Evolutionary conservation across 768 basidiomycete genomes (phyloP).

Genomic region (Suillus occidentalis): DNA sequence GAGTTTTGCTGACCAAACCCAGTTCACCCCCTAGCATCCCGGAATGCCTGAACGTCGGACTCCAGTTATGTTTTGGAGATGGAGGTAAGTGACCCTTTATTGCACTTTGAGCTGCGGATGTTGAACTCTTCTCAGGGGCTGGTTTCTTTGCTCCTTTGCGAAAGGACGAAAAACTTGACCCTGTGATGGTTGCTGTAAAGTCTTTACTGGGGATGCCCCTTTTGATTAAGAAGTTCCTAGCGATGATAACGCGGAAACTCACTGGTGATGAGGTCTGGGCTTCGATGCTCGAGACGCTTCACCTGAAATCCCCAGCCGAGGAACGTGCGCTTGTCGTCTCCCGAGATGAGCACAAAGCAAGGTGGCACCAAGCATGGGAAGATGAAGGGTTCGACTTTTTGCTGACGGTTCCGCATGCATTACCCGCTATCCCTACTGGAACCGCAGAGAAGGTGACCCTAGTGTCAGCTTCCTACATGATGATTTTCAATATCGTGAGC

Average conservation of each 20-base stretch:
- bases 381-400: constrained; percentile 41
- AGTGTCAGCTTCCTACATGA: constrained; percentile 32
- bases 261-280: constrained; percentile 27
- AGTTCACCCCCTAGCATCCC: constrained; percentile 48
- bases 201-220: constrained; percentile 27
- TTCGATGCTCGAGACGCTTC: constrained; percentile 36
- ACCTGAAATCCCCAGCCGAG: constrained; percentile 27
- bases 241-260: constrained; percentile 36
- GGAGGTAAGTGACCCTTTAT: constrained; percentile 39
- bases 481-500: constrained; percentile 48
- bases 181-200: constrained; percentile 25
- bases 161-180: constrained; percentile 36
- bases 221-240: constrained; percentile 44
- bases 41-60: constrained; percentile 51
- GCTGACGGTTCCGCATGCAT: constrained; percentile 38
- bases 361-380: constrained; percentile 41
- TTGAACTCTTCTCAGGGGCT: constrained; percentile 35
- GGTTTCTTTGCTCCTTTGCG: constrained; percentile 39
- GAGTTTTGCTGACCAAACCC: not conserved
- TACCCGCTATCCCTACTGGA: constrained; percentile 39
- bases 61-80: constrained; percentile 57
- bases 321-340: constrained; percentile 30
- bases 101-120: not conserved
- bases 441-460: constrained; percentile 35
- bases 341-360: constrained; percentile 23